A percentile compares a stretch with the other conserved stretches of the same genome.
Evolutionary conservation across 1,139 yeast genomes (phyloP).

Genomic region (Geotrichum phurueaensis): DNA sequence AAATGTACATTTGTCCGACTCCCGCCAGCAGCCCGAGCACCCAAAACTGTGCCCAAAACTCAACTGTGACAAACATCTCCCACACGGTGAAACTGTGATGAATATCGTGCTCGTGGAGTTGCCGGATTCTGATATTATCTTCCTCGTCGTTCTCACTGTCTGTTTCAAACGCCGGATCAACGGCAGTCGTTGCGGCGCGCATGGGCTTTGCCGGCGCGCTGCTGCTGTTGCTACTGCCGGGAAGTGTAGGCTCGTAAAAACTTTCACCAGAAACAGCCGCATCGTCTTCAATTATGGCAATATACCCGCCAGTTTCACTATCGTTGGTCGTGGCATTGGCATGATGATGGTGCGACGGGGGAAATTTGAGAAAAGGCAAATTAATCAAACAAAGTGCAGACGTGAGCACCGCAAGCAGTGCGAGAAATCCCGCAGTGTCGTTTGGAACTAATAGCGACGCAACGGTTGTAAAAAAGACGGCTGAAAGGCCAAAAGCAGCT

Average conservation of each 20-base stretch:
- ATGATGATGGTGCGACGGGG: background rate
- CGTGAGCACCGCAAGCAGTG: slow-evolving; percentile 28
- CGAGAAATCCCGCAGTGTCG: slow-evolving; percentile 32
- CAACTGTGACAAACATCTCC: slow-evolving; percentile 21
- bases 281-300: background rate
- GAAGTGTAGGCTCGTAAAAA: background rate
- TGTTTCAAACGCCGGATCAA: background rate
- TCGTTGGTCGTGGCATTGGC: background rate
- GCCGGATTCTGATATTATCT: background rate
- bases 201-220: background rate
- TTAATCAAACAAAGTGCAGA: slow-evolving; percentile 27
- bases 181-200: background rate
- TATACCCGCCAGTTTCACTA: background rate
- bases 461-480: slow-evolving; percentile 31
- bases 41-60: slow-evolving; percentile 37
- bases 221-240: background rate
- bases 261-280: background rate
- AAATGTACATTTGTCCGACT: slow-evolving; percentile 66
- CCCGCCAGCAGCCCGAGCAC: slow-evolving; percentile 59
- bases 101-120: slow-evolving; percentile 10
- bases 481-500: slow-evolving; percentile 36
- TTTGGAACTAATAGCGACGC: slow-evolving; percentile 32
- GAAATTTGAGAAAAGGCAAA: slow-evolving; percentile 23
- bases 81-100: slow-evolving; percentile 11
- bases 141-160: background rate